Base-by-base conservation (phyloP, 2,329 filamentous ascomycete species). In the Fusarium agapanthi region DNA sequence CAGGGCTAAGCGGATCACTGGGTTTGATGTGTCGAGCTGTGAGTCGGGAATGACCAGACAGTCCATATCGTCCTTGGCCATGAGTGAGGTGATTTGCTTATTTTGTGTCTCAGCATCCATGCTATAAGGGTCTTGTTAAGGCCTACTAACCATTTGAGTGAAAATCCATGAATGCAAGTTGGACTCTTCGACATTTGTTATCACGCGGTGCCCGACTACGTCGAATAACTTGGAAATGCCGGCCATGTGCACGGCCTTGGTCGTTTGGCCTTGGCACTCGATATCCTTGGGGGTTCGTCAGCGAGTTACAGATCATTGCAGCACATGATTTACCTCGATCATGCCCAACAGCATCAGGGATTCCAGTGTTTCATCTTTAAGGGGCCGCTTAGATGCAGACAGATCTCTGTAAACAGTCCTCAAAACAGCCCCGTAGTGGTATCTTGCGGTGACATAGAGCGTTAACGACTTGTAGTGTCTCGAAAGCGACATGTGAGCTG, bases 281-380 rank as follows among this genome's bases (percentile, higher is more conserved):
- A 72, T 72, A 55, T 72, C 69, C 69, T 72, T 26, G 20, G 32
- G 20, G 28, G n/a, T 43, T 51, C 18, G 47, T 72, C 37, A 72
- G 41, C 28, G 18, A 41, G 37, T 10, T 41, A 51, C 24, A 54
- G 57, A 67, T 60, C 38, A 50, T 60, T 24, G 28, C 50, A 22
- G 28, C 26, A n/a, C 35, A 38, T 30, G 69, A 35, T 16, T 34
- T 44, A 63, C 69, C 59, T 72, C 69, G 22, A 72, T 65, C 68
- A 72, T 72, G 18, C 69, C 69, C 24, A 72, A 35, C 18, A 72
- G 55, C 69, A 72, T 72, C 8, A 72, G 51, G 13, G 69, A 72
- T 24, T 44, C 65, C 24, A 72, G 38, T 8, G 58, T 72, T 34
- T 72, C 69, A 30, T 72, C 59, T 47, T 55, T 72, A 22, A 72